Evolutionary conservation across 202 grass and related monocot species (phyloP).

Genomic region (Schoenoplectus triqueter): DNA sequence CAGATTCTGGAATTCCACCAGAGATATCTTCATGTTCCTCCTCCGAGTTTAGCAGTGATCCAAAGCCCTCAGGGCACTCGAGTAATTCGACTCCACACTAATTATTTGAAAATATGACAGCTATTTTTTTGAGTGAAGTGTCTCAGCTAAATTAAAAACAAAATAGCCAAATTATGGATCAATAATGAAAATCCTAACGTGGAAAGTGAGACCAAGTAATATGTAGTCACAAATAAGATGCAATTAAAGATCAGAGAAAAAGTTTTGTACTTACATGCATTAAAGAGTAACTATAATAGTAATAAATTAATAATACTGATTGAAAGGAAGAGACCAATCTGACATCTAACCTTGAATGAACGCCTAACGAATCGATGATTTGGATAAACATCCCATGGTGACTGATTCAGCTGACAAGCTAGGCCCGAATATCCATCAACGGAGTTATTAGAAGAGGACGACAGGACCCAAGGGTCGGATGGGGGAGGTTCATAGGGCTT

Average conservation of each 20-base stretch:
- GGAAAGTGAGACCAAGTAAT: not conserved
- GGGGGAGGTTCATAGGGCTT: not conserved
- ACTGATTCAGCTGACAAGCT: conserved; percentile 51
- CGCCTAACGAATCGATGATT: conserved; percentile 45
- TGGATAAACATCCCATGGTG: conserved; percentile 54
- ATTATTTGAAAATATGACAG: conserved; percentile 6
- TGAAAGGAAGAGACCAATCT: too few relatives aligned
- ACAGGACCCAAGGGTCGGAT: not conserved
- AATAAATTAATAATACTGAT: not conserved
- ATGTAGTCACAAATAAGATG: conserved; percentile 11
- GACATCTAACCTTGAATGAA: conserved; percentile 42
- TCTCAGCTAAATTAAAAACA: not conserved
- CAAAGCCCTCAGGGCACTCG: not conserved
- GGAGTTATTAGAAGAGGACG: not conserved
- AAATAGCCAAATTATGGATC: not conserved
- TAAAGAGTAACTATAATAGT: not conserved
- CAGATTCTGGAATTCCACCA: conserved; percentile 33
- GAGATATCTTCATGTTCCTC: conserved; percentile 29
- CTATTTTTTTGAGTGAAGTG: not conserved
- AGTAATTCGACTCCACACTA: not conserved
- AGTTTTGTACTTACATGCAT: not conserved
- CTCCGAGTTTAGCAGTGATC: not conserved
- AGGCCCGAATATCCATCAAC: not conserved
- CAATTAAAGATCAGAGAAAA: not conserved
- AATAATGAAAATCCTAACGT: conserved; percentile 6